A percentile compares a stretch with the other conserved stretches of the same genome.
phyloP scores from a whole-genome alignment of 2,329 filamentous ascomycete genomes.

The Colletotrichum cuscutae region DNA sequence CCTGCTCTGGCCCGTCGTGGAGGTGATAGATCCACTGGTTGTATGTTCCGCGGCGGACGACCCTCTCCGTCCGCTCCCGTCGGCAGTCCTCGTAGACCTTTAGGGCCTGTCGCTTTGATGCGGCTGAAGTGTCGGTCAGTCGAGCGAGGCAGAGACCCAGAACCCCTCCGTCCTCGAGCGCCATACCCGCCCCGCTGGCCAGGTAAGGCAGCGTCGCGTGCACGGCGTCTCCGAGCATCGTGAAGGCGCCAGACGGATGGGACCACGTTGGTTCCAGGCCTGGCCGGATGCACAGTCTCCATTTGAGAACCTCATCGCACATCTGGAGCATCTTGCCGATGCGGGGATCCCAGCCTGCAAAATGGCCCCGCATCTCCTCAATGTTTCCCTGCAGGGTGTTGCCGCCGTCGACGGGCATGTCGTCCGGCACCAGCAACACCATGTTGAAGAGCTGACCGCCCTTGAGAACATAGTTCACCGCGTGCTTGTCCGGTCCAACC shows the following conservation, averaged over 20 bases:
- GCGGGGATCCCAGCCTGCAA: constrained; percentile 66
- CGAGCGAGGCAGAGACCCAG: constrained; percentile 64
- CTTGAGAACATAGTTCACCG: constrained; percentile 43
- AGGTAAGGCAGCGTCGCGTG: constrained; percentile 74
- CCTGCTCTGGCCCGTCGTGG: constrained; percentile 66
- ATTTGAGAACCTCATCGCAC: constrained; percentile 69
- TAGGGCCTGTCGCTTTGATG: constrained; percentile 47
- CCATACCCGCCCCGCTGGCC: constrained; percentile 66
- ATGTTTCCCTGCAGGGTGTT: constrained; percentile 58
- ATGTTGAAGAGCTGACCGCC: constrained; percentile 42
- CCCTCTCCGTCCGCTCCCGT: constrained; percentile 66
- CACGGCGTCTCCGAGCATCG: constrained; percentile 71
- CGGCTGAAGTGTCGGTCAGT: constrained; percentile 50
- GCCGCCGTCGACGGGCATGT: constrained; percentile 45
- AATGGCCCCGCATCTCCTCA: constrained; percentile 58
- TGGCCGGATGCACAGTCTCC: constrained; percentile 67
- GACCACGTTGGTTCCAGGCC: constrained; percentile 64
- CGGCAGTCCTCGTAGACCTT: constrained; percentile 67
- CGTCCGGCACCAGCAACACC: constrained; percentile 55
- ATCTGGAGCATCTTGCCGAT: constrained; percentile 66
- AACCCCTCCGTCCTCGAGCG: constrained; percentile 68
- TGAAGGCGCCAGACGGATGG: constrained; percentile 64
- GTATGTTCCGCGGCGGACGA: constrained; percentile 68
- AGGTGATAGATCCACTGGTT: constrained; percentile 73
- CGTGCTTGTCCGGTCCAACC: constrained; percentile 41